Evolutionary conservation across 164 flowering plant species (phyloP).

Genomic region (Saururus chinensis): DNA sequence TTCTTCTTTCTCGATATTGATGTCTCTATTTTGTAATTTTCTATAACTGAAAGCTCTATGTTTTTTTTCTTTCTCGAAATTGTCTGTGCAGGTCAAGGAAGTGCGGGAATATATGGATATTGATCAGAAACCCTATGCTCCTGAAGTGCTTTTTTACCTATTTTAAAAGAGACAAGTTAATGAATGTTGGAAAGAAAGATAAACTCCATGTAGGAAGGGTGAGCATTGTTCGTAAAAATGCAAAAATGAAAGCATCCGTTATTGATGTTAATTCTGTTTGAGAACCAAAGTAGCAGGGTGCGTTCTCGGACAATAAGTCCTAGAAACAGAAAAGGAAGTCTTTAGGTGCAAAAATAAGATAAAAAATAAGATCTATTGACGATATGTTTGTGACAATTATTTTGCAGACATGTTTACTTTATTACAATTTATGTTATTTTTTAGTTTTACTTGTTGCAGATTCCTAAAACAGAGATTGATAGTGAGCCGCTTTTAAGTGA

Average conservation of each 20-base stretch:
- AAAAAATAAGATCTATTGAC: slow-evolving; percentile 13
- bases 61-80: slow-evolving; percentile 17
- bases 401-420: neutral
- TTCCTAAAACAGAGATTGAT: slow-evolving; percentile 16
- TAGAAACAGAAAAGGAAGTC: slow-evolving; percentile 28
- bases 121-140: slow-evolving; percentile 19
- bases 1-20: neutral
- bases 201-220: slow-evolving; percentile 16
- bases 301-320: too few species aligned
- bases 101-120: slow-evolving; percentile 21
- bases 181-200: slow-evolving; percentile 19
- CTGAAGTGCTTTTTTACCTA: slow-evolving; percentile 19
- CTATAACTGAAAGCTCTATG: neutral
- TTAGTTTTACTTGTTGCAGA: slow-evolving; percentile 10
- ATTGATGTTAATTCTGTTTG: slow-evolving; percentile 14
- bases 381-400: neutral
- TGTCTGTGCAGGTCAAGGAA: slow-evolving; percentile 29
- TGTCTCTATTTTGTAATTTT: neutral
- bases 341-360: slow-evolving; percentile 31
- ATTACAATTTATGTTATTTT: neutral
- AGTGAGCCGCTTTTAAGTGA: slow-evolving; percentile 18
- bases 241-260: slow-evolving; percentile 17
- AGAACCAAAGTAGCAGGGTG: slow-evolving; percentile 22
- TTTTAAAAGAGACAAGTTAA: slow-evolving; percentile 23
- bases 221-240: slow-evolving; percentile 12